Conservation (phyloP, 305 asterid species). For the Fraxinus xanthoxyloides region DNA sequence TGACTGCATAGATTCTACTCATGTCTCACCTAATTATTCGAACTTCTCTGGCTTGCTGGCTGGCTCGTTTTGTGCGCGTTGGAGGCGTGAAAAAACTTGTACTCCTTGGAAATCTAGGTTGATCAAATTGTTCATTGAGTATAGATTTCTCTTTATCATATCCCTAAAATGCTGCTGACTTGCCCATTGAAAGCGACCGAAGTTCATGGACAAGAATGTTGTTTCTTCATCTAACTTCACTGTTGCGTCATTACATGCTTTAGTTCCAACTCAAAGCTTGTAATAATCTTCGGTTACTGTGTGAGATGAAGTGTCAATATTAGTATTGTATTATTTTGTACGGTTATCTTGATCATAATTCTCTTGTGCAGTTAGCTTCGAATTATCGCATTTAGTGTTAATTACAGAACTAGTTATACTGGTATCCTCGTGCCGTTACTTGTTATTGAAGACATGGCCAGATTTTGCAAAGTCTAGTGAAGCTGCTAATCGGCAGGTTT, state of each 20-base stretch:
- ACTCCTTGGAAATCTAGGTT: neutral
- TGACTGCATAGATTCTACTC: neutral
- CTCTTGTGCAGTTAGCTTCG: constrained; percentile 57
- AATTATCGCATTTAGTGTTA: constrained; percentile 71
- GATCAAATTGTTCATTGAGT: neutral
- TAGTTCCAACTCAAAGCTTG: neutral
- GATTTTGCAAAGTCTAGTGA: constrained; percentile 83
- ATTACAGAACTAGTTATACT: constrained; percentile 65
- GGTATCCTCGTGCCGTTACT: constrained; percentile 69
- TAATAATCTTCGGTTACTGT: neutral
- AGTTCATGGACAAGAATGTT: neutral
- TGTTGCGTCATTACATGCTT: neutral
- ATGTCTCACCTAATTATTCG: neutral
- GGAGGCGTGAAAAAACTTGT: neutral
- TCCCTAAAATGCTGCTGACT: neutral
- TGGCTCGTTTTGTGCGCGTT: neutral
- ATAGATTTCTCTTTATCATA: neutral
- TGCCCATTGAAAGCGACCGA: neutral
- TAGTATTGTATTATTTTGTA: neutral
- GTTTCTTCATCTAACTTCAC: neutral
- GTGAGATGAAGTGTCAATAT: neutral
- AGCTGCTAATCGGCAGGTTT: constrained; percentile 82
- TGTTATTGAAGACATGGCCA: constrained; percentile 73
- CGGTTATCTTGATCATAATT: constrained; percentile 2
- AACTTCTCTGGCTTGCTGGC: neutral